phyloP scores from a whole-genome alignment of 75 land plant species.

The Sequoiadendron giganteum region DNA sequence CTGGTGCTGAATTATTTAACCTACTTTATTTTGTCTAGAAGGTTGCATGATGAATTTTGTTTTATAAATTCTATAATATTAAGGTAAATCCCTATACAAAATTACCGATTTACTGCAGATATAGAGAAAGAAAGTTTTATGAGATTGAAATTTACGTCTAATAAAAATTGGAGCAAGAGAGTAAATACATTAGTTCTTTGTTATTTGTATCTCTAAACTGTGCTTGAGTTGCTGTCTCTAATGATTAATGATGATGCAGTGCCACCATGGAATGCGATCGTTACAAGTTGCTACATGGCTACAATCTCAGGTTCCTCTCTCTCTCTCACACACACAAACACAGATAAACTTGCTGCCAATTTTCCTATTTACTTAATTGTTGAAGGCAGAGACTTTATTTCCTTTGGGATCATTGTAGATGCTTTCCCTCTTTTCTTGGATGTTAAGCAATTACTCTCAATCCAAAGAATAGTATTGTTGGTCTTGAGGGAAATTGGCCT shows the following conservation, averaged over 20 bases:
- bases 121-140: not conserved
- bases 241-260: slow-evolving; percentile 45
- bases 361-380: not conserved
- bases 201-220: slow-evolving; percentile 7
- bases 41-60: not conserved
- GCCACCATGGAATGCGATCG: slow-evolving; percentile 97
- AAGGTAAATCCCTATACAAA: not conserved
- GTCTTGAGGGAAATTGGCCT: not conserved
- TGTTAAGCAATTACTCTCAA: not conserved
- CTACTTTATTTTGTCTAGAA: not conserved
- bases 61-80: not conserved
- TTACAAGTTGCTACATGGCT: slow-evolving; percentile 94
- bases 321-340: not conserved
- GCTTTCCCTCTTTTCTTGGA: not conserved
- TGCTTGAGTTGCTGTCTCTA: not conserved
- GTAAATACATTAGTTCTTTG: not conserved
- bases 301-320: slow-evolving; percentile 74
- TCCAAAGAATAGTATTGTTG: not conserved
- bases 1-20: not conserved
- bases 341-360: not conserved
- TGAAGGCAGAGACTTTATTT: not conserved
- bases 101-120: not conserved
- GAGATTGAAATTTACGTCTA: not conserved
- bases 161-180: not conserved
- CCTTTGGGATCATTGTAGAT: not conserved